These are phyloP conservation scores for Chamaecyparis obtusa DNA, from an alignment of 75 land plant species.

Conservation along the genomic window DNA sequence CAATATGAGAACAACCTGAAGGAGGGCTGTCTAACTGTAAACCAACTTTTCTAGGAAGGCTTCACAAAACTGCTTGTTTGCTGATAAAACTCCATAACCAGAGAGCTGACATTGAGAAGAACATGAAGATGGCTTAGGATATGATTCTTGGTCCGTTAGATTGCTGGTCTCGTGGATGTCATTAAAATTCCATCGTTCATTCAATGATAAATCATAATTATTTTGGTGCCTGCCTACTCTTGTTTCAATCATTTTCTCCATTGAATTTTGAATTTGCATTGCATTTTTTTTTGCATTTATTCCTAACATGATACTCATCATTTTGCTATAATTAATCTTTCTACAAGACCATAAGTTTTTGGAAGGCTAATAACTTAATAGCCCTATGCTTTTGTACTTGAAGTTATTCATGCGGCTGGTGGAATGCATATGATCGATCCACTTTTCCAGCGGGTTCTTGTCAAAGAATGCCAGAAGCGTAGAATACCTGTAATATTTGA, in stretches of 20 bases:
- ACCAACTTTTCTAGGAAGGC: too few species aligned
- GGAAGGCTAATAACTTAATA: background rate
- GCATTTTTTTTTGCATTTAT: background rate
- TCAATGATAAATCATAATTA: background rate
- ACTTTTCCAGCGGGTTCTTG: slow-evolving; percentile 82
- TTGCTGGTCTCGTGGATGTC: too few species aligned
- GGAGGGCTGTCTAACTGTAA: too few species aligned
- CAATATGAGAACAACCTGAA: too few species aligned
- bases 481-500: slow-evolving; percentile 90
- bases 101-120: too few species aligned
- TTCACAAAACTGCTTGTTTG: too few species aligned
- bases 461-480: slow-evolving; percentile 49
- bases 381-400: background rate
- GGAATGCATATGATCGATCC: slow-evolving; percentile 97
- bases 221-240: background rate
- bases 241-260: background rate
- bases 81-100: too few species aligned
- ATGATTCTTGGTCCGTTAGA: too few species aligned
- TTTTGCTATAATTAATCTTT: background rate
- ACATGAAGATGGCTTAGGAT: too few species aligned
- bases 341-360: background rate
- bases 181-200: too few species aligned
- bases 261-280: background rate
- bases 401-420: slow-evolving; percentile 92
- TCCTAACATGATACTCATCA: background rate